Base-by-base conservation (phyloP, 2,329 filamentous ascomycete species). In the Diaporthe aspalathi region DNA sequence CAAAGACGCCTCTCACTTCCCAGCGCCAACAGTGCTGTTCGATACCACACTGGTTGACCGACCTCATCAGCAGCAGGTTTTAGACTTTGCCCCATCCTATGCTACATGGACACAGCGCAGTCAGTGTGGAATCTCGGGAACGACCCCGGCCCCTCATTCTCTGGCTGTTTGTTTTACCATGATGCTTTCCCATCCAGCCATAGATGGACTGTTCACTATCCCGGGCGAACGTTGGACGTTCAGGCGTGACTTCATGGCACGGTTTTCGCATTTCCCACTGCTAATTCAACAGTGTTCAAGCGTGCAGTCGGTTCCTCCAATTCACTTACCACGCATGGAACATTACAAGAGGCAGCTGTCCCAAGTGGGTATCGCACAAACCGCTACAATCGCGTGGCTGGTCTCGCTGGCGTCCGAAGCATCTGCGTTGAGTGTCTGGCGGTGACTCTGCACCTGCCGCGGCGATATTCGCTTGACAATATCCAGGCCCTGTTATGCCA, bases 21-120 rank as follows among this genome's bases (percentile, higher is more conserved):
- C 32, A 32, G 32, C 45, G 16, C 17, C 45, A 54, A 32, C 43
- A 29, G 47, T 22, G 40, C 43, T 24, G 20, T 29, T 27, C 45
- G 43, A 50, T 20, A 32, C 60, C 7, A 38, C 56, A 67, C 40
- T 67, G 32, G 32, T 56, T 67, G 54, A 49, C 49, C 29, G 22
- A 49, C 49, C 40, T 29, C 54, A 47, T 11, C 22, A 35, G 27
- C 49, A 68, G 53, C 38, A 27, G 5, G 32, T 35, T 35, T 35
- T 43, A 43, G 38, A 22, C 6, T 16, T 50, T 32, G 20, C 35
- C 14, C 29, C 24, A 56, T 62, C 24, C 14, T 35, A 24, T 40
- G 53, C 24, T 53, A n/a, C 35, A 54, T 27, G 12, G 22, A 43
- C 43, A 29, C n/a, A 50, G 22, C 54, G 27, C 60, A 27, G 24